Evolutionary conservation across 108 stramenopile species (phyloP).

Genomic region (Chaetoceros tenuissimus): DNA sequence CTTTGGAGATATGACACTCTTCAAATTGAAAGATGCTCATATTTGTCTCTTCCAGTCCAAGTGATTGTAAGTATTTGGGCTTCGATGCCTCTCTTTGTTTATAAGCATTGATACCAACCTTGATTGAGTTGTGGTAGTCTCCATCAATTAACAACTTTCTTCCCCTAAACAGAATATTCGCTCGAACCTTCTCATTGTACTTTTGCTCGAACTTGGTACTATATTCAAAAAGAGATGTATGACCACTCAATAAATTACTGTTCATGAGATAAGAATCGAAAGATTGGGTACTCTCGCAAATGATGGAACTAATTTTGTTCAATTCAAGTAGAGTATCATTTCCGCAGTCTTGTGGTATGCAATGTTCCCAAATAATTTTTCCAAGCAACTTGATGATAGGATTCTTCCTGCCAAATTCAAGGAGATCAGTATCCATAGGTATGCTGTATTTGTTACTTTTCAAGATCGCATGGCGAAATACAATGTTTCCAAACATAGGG

Average conservation of each 20-base stretch:
- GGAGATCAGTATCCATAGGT: background rate
- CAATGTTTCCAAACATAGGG: background rate
- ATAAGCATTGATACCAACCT: conserved; percentile 39
- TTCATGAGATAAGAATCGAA: background rate
- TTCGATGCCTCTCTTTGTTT: conserved; percentile 21
- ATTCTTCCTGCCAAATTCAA: background rate
- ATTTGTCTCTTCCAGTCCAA: conserved; percentile 20
- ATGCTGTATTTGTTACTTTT: background rate
- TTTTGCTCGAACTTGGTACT: conserved; percentile 23
- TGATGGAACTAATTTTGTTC: background rate
- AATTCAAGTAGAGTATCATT: background rate
- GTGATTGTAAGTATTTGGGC: conserved; percentile 18
- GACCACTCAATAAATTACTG: background rate
- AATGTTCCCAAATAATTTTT: background rate
- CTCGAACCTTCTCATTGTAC: conserved; percentile 58
- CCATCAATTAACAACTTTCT: conserved; percentile 50
- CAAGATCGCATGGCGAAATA: background rate
- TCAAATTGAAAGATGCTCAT: conserved; percentile 52
- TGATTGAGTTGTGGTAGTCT: conserved; percentile 76
- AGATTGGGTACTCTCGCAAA: background rate
- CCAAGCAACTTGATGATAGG: background rate
- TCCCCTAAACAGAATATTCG: conserved; percentile 44
- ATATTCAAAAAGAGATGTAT: background rate
- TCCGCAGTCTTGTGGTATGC: background rate
- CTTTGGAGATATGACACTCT: conserved; percentile 52